Evolutionary conservation across 2,329 filamentous ascomycete species (phyloP), one percentile per base, ranked within the genome.

Genomic region (Cladorrhinum sp.): DNA sequence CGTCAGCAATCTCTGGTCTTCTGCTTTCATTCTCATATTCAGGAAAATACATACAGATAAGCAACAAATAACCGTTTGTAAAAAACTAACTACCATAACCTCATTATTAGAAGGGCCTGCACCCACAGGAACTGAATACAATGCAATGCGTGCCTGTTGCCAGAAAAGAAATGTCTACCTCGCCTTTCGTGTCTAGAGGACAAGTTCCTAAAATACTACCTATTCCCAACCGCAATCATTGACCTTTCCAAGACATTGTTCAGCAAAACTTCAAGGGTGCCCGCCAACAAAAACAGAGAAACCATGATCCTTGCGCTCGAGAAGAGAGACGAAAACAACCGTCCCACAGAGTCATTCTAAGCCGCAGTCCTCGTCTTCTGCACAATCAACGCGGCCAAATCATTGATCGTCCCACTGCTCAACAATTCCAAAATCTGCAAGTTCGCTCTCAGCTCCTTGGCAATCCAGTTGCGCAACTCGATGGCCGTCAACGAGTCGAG

Each of bases 401-500:
- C 66, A 29, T 64, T 64, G 36, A 69, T 58, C 9, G 62, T 64
- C 2, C 68, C 68, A 55, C 67, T 69, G 50, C 65, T 66, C 61
- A 70, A 38, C 60, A 70, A 36, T 61, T 70, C 67, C 61, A 70
- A 27, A 8, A 70, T 66, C 60, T 70, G 66, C 59, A 70, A 41
- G 27, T 67, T 66, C 13, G 64, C 66, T 8, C 64, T 57, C 18
- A 69, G 50, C 62, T 70, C 68, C 58, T 67, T 67, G 23, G 67
- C 64, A 27, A 68, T 69, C 68, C 68, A 72, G 57, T 72, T 72
- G 12, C 69, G 61, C 23, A 72, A 38, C 65, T 72, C 70, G 13
- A 72, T 71, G 7, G 70, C 69, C n/a, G 66, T 69, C 57, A 72
- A 55, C 50, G 67, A 69, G 45, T 72, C 70, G n/a, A 72, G 58